phyloP scores from a whole-genome alignment of 2,329 filamentous ascomycete genomes.

The Xylaria sp. region DNA sequence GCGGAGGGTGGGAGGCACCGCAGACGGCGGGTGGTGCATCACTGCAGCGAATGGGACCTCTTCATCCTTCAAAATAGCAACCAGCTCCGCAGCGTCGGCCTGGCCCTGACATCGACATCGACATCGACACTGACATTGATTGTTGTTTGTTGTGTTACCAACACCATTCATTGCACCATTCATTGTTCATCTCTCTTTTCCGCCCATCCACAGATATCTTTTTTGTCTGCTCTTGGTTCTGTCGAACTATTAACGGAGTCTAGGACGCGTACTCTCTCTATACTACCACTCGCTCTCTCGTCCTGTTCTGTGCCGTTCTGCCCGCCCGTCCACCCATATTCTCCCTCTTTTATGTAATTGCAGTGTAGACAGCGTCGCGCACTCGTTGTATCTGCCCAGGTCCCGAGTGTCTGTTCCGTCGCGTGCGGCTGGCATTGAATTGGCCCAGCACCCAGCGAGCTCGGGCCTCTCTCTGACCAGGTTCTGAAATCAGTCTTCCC shows the following conservation, averaged over 20 bases:
- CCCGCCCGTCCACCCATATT: no score
- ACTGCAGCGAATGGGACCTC: background rate
- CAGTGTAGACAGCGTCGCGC: background rate
- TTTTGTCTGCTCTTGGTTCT: no score
- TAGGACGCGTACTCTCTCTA: no score
- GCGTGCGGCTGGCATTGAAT: constrained; percentile 14
- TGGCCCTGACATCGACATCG: background rate
- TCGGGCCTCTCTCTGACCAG: background rate
- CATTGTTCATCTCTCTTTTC: constrained; percentile 16
- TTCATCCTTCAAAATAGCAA: background rate
- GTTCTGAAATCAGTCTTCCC: constrained; percentile 18
- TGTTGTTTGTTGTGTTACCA: constrained; percentile 18
- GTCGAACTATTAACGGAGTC: no score
- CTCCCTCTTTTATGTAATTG: constrained; percentile 15
- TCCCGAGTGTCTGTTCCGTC: background rate
- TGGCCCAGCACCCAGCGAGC: constrained; percentile 17
- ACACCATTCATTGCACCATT: background rate
- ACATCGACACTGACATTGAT: background rate
- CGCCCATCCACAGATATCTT: no score
- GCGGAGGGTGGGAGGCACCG: background rate
- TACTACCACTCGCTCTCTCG: constrained; percentile 5
- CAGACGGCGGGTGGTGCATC: background rate
- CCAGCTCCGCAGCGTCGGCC: background rate
- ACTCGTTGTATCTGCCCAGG: constrained; percentile 8
- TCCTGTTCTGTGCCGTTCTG: no score